Conservation (phyloP, 805 yeast genomes). For the Barnettozyma sucrosica region DNA sequence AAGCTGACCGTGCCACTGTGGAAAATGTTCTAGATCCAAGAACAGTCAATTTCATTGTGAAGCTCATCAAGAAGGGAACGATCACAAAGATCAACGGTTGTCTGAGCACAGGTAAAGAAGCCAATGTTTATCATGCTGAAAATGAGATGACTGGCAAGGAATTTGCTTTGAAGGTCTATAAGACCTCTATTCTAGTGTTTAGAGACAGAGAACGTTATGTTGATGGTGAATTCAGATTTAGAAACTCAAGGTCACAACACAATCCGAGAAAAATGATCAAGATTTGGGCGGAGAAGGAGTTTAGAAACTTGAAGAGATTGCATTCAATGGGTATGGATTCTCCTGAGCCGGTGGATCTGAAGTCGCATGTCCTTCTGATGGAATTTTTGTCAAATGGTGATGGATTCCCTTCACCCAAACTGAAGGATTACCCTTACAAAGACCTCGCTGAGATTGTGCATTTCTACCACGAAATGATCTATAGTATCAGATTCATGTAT, state of each 20-base stretch:
- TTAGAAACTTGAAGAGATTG: constrained; percentile 82
- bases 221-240: constrained; percentile 89
- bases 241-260: constrained; percentile 78
- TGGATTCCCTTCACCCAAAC: constrained; percentile 87
- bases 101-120: constrained; percentile 94
- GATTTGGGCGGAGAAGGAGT: constrained; percentile 98
- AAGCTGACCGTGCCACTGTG: constrained; percentile 92
- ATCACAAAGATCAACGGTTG: constrained; percentile 89
- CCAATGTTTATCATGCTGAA: constrained; percentile 88
- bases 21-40: constrained; percentile 96
- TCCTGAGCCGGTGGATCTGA: constrained; percentile 86
- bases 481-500: constrained; percentile 81
- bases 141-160: constrained; percentile 43
- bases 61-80: constrained; percentile 76
- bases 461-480: constrained; percentile 72
- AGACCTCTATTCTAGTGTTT: constrained; percentile 94
- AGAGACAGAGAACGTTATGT: constrained; percentile 95
- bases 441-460: constrained; percentile 58
- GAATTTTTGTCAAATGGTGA: constrained; percentile 73
- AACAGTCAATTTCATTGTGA: constrained; percentile 76
- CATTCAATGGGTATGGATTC: constrained; percentile 78
- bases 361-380: constrained; percentile 91
- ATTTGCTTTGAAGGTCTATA: constrained; percentile 88
- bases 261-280: constrained; percentile 97
- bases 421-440: constrained; percentile 75